A percentile compares a stretch with the other conserved stretches of the same genome.
phyloP scores from a whole-genome alignment of 495 filamentous ascomycete species.

The Copromyces sp. region DNA sequence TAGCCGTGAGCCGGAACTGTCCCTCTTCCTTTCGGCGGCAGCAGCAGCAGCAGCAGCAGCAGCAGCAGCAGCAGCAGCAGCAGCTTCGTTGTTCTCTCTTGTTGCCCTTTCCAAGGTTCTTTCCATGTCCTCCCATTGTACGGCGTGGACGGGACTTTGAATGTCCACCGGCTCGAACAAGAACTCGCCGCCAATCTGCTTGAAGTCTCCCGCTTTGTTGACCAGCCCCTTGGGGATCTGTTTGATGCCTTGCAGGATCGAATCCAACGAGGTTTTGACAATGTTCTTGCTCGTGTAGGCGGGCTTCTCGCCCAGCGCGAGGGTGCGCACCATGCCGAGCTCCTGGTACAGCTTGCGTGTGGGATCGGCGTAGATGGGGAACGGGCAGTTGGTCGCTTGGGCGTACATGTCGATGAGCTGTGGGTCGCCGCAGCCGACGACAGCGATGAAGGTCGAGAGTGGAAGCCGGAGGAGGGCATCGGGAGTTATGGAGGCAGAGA shows the following conservation, averaged over 20 bases:
- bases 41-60: background rate
- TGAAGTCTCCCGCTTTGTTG: constrained; percentile 55
- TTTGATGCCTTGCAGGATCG: constrained; percentile 48
- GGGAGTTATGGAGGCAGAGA: constrained; percentile 50
- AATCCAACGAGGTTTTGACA: constrained; percentile 31
- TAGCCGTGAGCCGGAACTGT: background rate
- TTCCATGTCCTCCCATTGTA: constrained; percentile 12
- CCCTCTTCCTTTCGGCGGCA: background rate
- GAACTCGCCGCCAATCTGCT: constrained; percentile 78
- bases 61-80: background rate
- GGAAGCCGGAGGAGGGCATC: constrained; percentile 44
- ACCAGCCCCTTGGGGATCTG: constrained; percentile 41
- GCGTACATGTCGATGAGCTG: constrained; percentile 61
- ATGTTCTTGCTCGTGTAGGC: constrained; percentile 53
- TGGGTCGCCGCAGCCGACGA: constrained; percentile 74
- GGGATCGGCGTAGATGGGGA: constrained; percentile 77
- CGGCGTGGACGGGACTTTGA: constrained; percentile 26
- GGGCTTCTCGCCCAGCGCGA: constrained; percentile 52
- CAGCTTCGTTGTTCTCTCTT: constrained; percentile 6
- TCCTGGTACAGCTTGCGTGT: constrained; percentile 55
- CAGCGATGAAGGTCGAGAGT: constrained; percentile 51
- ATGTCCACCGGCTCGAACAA: constrained; percentile 50
- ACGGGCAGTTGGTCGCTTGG: constrained; percentile 52
- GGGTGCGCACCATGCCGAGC: constrained; percentile 60
- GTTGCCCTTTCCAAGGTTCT: constrained; percentile 10